phyloP scores from a whole-genome alignment of 208 protist genomes.

The Leishmania martiniquensis region DNA sequence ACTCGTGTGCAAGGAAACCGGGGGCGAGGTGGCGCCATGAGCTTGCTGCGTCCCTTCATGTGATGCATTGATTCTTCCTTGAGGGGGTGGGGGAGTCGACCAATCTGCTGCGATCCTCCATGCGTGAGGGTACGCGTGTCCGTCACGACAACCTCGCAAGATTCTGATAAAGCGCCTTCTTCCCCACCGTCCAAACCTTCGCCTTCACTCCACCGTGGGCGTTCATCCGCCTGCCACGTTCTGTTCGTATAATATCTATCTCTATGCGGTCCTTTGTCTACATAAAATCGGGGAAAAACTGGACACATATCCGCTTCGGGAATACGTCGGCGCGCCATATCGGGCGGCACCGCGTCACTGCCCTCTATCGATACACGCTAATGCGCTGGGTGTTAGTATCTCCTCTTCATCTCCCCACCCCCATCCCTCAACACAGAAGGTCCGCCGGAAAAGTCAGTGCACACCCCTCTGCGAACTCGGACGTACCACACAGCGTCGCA shows the following conservation, averaged over 20 bases:
- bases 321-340: neutral
- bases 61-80: neutral
- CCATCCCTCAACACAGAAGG: neutral
- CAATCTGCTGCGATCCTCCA: too few species aligned
- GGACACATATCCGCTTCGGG: neutral
- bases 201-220: too few species aligned
- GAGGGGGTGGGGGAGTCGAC: too few species aligned
- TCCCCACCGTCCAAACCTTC: neutral
- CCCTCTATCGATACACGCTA: neutral
- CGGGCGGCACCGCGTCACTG: neutral
- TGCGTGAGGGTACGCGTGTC: neutral
- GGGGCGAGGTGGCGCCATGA: neutral
- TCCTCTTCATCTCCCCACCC: neutral
- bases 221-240: neutral
- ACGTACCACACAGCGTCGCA: neutral
- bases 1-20: neutral
- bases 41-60: too few species aligned
- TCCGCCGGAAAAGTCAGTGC: neutral
- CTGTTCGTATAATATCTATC: neutral
- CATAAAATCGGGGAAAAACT: neutral
- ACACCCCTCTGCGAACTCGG: neutral
- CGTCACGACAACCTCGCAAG: neutral
- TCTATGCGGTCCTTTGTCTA: neutral
- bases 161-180: neutral
- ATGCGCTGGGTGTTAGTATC: neutral